phyloP scores from a whole-genome alignment of 106 monocot species.

The Iris macrosiphon region DNA sequence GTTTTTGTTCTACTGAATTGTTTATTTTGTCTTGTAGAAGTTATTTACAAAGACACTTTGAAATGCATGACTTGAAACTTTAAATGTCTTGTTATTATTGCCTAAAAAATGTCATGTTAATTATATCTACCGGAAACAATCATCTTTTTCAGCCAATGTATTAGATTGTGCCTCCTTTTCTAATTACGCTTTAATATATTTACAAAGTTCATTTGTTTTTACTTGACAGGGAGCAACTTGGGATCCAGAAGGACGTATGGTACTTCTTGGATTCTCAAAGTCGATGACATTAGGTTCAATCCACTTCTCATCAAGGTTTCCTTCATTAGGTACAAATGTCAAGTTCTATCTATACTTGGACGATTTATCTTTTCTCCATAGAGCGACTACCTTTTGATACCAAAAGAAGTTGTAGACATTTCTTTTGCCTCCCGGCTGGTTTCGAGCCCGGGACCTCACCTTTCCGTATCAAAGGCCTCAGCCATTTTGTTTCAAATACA shows the following conservation, averaged over 20 bases:
- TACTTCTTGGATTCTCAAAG: constrained; percentile 77
- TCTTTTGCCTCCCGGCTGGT: too few species aligned
- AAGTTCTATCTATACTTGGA: background rate
- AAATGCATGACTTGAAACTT: too few species aligned
- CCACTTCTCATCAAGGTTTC: constrained; percentile 82
- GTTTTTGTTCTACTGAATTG: background rate
- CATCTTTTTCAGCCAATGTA: background rate
- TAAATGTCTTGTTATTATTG: too few species aligned
- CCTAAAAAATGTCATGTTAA: too few species aligned
- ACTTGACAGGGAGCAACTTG: constrained; percentile 72
- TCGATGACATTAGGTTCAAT: constrained; percentile 78
- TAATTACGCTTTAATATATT: too few species aligned
- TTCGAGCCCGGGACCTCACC: too few species aligned
- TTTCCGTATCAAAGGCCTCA: too few species aligned
- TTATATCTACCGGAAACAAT: background rate
- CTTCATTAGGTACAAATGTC: constrained; percentile 68
- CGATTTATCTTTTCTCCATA: background rate
- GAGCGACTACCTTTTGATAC: too few species aligned
- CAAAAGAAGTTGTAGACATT: too few species aligned
- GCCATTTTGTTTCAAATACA: too few species aligned
- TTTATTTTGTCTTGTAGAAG: background rate
- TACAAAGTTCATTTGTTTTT: background rate
- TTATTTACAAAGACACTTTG: constrained; percentile 3
- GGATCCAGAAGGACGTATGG: constrained; percentile 89
- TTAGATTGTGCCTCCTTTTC: too few species aligned